Base-by-base conservation (phyloP, 768 basidiomycete species). In the Lactarius akahatsu region DNA sequence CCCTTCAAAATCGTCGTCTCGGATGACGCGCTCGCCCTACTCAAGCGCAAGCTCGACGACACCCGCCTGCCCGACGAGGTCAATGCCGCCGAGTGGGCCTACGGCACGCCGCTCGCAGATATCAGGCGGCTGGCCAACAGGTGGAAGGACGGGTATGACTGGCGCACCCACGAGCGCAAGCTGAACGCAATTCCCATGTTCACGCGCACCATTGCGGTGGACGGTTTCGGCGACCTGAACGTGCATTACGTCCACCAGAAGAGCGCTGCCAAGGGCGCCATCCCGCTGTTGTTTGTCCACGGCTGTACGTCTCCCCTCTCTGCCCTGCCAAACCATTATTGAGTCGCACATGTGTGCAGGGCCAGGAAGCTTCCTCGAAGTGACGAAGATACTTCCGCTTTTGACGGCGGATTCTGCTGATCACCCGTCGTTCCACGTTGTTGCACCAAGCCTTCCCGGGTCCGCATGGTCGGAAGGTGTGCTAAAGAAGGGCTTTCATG, bases 221-320 rank as follows among this genome's bases (percentile, higher is more conserved):
- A 45, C 20, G 45, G 45, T 8, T 45, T n/a, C n/a, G 45, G 45
- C 2, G n/a, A 45, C 9, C n/a, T 45, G 41, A 74, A 73, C 40
- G 70, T 76, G 30, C 76, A 78, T 62, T 77, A 76, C 52, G 74
- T 77, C 4, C 77, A 78, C 64, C 62, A 74, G 66, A 70, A 67
- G 66, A 73, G 76, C 63, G 54, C 55, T 20, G 66, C 68, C 2
- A 62, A 61, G 57, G 65, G 68, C 36, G 73, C 74, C 7, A 70
- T 75, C 10, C 74, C 74, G 20, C 47, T 74, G 34, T 55, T 75
- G 13, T 73, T 75, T 61, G 61, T 74, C 8, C 73, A 75, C 36
- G 74, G 74, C 1, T 74, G 74, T 73, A 61, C 15, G 26, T 18
- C 63, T 28, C 16, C 6, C 47, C 9, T 11, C n/a, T 23, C 16